phyloP scores from a whole-genome alignment of 148 eudicot species.

The Salicornia ramosissima region DNA sequence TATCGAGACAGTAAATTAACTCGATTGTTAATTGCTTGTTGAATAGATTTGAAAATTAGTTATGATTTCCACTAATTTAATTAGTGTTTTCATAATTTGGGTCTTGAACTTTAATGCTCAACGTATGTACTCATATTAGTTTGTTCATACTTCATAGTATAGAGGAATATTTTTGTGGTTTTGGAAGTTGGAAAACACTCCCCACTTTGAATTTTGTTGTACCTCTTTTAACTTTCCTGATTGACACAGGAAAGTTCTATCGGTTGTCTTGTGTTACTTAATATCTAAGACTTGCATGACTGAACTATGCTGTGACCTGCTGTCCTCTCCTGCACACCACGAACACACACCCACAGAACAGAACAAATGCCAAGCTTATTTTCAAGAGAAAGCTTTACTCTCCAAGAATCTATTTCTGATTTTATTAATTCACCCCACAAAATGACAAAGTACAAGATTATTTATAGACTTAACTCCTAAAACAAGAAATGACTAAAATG shows the following conservation, averaged over 20 bases:
- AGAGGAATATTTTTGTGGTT: background rate
- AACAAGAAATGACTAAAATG: too few relatives aligned
- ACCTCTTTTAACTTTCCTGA: background rate
- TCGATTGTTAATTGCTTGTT: conserved; percentile 44
- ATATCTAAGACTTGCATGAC: background rate
- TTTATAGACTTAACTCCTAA: too few relatives aligned
- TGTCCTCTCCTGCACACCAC: too few relatives aligned
- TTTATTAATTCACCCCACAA: too few relatives aligned
- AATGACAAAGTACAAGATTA: too few relatives aligned
- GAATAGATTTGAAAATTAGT: background rate
- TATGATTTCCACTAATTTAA: background rate
- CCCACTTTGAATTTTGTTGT: background rate
- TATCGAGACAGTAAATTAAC: conserved; percentile 99
- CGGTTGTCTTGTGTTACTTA: background rate
- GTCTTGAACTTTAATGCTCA: background rate
- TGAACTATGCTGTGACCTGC: too few relatives aligned
- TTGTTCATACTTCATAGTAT: background rate
- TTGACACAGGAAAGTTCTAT: background rate
- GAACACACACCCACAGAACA: too few relatives aligned
- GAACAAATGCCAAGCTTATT: too few relatives aligned
- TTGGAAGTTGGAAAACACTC: background rate
- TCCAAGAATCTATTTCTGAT: too few relatives aligned
- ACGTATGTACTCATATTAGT: background rate
- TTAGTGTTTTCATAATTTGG: background rate
- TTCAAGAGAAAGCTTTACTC: too few relatives aligned